Conservation (phyloP, 805 yeast species). For the Martiniozyma abietophila region DNA sequence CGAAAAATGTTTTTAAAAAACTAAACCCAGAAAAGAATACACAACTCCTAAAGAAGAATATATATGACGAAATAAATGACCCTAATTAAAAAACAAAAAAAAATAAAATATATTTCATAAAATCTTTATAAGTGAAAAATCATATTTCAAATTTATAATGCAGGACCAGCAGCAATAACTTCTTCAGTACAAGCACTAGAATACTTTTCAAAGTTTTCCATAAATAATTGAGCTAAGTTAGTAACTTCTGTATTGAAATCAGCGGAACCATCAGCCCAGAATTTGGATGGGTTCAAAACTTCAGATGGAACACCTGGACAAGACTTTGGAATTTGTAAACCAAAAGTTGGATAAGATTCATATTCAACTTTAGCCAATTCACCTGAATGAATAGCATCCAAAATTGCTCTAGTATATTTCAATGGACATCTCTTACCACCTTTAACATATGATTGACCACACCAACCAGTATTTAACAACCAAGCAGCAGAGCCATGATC, state of each 20-base stretch:
- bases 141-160: slow-evolving; percentile 24
- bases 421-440: slow-evolving; percentile 98
- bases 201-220: slow-evolving; percentile 81
- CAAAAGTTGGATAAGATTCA: slow-evolving; percentile 81
- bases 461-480: slow-evolving; percentile 98
- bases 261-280: slow-evolving; percentile 57
- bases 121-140: slow-evolving; percentile 1
- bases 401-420: slow-evolving; percentile 93
- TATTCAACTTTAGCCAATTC: slow-evolving; percentile 69
- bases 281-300: slow-evolving; percentile 75
- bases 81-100: neutral
- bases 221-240: slow-evolving; percentile 66
- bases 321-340: slow-evolving; percentile 75
- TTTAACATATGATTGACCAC: slow-evolving; percentile 81
- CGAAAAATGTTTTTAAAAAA: neutral
- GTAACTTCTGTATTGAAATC: slow-evolving; percentile 47
- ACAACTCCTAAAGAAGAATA: slow-evolving; percentile 1
- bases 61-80: neutral
- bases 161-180: slow-evolving; percentile 92
- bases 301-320: slow-evolving; percentile 78
- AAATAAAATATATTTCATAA: slow-evolving; percentile 2
- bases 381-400: slow-evolving; percentile 92
- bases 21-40: slow-evolving; percentile 2
- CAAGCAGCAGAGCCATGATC: slow-evolving; percentile 87
- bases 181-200: slow-evolving; percentile 73